Conservation (phyloP, 306 rosid species). For the Gillenia trifoliata region DNA sequence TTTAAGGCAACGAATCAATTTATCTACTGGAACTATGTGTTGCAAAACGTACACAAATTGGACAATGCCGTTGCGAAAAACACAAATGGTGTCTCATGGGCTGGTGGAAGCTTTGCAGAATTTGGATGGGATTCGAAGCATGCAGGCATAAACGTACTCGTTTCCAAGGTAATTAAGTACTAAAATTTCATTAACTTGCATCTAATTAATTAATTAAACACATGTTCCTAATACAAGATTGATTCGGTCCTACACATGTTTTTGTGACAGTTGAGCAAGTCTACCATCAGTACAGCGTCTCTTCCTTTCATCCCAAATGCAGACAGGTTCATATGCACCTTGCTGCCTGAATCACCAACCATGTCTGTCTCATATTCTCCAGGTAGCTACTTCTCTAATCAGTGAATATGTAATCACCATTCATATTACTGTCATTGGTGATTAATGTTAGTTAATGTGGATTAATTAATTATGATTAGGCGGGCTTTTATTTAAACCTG, state of each 20-base stretch:
- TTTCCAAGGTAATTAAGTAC: constrained; percentile 11
- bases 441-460: background rate
- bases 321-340: constrained; percentile 15
- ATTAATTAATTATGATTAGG: background rate
- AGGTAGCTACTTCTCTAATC: background rate
- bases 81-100: background rate
- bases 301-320: constrained; percentile 7
- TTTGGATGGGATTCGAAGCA: constrained; percentile 30
- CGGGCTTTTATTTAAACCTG: constrained; percentile 24
- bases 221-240: background rate
- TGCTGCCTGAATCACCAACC: constrained; percentile 25
- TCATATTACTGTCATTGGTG: background rate
- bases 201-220: background rate
- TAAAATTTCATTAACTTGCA: background rate
- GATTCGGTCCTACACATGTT: background rate
- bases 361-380: constrained; percentile 20
- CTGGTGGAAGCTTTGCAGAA: constrained; percentile 13
- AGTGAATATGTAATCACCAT: background rate
- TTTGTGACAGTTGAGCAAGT: background rate
- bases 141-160: constrained; percentile 19
- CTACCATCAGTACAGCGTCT: background rate
- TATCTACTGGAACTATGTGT: constrained; percentile 11
- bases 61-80: background rate
- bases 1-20: constrained; percentile 15
- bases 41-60: constrained; percentile 1